phyloP scores from a whole-genome alignment of 1,284 basidiomycete genomes.

The Tetrapyrgos nigripes region DNA sequence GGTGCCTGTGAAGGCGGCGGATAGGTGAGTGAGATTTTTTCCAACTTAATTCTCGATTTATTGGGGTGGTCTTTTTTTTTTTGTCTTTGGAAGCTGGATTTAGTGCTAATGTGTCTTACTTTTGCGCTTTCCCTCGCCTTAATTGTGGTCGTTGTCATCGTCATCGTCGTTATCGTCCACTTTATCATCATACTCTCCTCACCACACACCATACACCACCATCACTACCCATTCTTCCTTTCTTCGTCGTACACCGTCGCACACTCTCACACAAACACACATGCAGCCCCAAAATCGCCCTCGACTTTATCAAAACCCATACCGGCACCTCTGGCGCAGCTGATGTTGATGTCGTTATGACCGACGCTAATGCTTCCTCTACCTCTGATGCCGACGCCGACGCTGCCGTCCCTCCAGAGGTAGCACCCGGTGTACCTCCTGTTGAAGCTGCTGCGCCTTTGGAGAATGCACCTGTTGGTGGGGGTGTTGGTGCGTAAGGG shows the following conservation, averaged over 20 bases:
- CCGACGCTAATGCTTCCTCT: background rate
- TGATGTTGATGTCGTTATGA: background rate
- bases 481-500: slow-evolving; percentile 2
- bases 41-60: background rate
- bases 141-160: too few relatives aligned
- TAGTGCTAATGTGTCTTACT: too few relatives aligned
- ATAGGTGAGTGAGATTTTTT: slow-evolving; percentile 65
- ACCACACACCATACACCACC: too few relatives aligned
- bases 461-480: slow-evolving; percentile 3
- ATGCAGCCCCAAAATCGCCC: slow-evolving; percentile 30
- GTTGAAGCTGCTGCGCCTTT: background rate
- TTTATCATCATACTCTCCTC: too few relatives aligned
- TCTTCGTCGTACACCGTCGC: background rate
- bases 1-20: slow-evolving; percentile 83
- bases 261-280: too few relatives aligned
- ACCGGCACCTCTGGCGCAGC: background rate
- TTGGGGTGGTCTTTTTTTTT: background rate
- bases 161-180: too few relatives aligned
- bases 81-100: background rate
- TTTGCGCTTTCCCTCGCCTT: too few relatives aligned
- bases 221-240: too few relatives aligned
- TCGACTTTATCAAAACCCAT: slow-evolving; percentile 30
- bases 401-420: background rate
- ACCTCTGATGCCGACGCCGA: background rate
- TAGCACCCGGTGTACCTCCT: background rate